Base-by-base conservation (phyloP, 352 stramenopile genomes). In the Globisporangium apiculatum region DNA sequence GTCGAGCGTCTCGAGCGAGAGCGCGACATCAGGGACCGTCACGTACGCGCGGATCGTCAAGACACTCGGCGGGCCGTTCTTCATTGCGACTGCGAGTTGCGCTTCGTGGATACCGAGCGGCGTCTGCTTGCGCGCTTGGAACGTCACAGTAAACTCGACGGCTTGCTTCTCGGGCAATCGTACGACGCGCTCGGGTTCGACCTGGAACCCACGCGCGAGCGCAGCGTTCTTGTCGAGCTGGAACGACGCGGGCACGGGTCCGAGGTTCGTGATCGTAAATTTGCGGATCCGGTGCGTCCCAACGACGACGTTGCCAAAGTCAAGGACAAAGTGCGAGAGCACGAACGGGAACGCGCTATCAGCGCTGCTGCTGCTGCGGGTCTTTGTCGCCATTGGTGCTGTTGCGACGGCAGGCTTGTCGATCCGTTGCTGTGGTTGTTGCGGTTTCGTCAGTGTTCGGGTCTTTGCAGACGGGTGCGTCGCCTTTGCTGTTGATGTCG, bases 141-240 rank as follows among this genome's bases (percentile, higher is more conserved):
- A 98, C 7, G 87, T 97, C 5, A 97, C 89, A 0, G 79, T 80
- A 53, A 98, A 97, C 48, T 95, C 83, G 31, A 97, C 76, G 1
- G 77, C 67, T 31, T 94, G 79, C 51, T 90, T 92, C 65, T 98
- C 91, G 0, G 85, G 87, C 7, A 98, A 62, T 8, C 88, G 82
- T n/a, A 96, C 89, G 3, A 98, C 89, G 24, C 95, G 89, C 59
- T 97, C 89, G 0, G 95, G 95, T 53, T 98, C 95, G 54, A 98
- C 86, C 17, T 85, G 73, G 55, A 98, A 98, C 0, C 94, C 91
- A 2, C 76, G 72, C 0, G 83, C 78, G 37, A 77, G 73, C n/a
- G 93, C 79, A 15, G 94, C 53, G 46, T 96, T 96, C 65, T 97
- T 97, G 68, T 98, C 91, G 2, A 98, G 72, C 37, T 91, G 74